These are phyloP conservation scores for Colletotrichum eleusines DNA, from an alignment of 2,329 filamentous ascomycete genomes.

Conservation along the genomic window DNA sequence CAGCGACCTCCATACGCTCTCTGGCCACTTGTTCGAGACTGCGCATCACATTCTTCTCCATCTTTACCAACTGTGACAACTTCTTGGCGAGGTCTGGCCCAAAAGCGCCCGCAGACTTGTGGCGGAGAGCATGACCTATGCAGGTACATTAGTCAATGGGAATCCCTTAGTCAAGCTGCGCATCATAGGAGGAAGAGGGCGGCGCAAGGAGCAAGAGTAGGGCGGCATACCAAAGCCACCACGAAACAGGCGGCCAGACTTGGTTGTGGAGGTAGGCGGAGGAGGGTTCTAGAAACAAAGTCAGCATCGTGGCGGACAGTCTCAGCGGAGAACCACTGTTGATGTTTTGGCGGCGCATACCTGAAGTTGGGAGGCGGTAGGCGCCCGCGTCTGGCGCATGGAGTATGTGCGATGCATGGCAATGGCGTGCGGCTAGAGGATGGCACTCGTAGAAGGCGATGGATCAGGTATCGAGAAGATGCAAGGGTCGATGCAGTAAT, in stretches of 20 bases:
- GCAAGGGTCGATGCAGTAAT: not conserved
- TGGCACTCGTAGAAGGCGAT: not conserved
- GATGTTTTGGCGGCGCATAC: slow-evolving; percentile 51
- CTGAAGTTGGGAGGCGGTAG: slow-evolving; percentile 85
- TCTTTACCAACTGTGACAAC: slow-evolving; percentile 97
- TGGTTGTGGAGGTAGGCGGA: slow-evolving; percentile 90
- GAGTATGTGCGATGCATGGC: slow-evolving; percentile 98
- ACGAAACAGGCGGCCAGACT: slow-evolving; percentile 88
- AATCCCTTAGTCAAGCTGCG: too few relatives aligned
- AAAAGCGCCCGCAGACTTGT: slow-evolving; percentile 81
- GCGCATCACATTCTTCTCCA: slow-evolving; percentile 99
- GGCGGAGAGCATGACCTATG: slow-evolving; percentile 75
- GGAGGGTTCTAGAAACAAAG: slow-evolving; percentile 82
- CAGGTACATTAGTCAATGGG: slow-evolving; percentile 41
- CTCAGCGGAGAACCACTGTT: slow-evolving; percentile 2
- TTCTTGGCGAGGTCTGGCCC: slow-evolving; percentile 95
- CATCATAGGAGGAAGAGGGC: not conserved
- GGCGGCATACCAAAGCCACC: slow-evolving; percentile 83
- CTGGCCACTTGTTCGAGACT: slow-evolving; percentile 94
- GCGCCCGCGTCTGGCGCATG: slow-evolving; percentile 96
- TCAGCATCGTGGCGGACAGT: slow-evolving; percentile 30
- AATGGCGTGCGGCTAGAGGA: slow-evolving; percentile 40
- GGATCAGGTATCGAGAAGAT: not conserved
- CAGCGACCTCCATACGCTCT: slow-evolving; percentile 98
- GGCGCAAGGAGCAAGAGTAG: not conserved